Base-by-base conservation (phyloP, 1,284 basidiomycete genomes). In the Rhodotorula sp. region DNA sequence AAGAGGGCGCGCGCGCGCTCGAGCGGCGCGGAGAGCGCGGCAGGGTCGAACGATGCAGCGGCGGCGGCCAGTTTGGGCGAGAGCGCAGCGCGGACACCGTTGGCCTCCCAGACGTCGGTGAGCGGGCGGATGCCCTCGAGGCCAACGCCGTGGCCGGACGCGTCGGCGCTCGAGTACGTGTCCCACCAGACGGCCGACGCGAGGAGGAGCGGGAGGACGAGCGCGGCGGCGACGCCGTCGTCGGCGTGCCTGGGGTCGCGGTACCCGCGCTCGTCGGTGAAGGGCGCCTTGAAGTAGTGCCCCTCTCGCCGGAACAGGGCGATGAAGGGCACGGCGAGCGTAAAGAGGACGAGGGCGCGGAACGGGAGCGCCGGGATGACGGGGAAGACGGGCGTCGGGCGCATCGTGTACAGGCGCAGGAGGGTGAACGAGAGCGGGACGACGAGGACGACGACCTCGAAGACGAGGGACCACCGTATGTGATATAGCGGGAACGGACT, bases 261-360 rank as follows among this genome's bases (percentile, higher is more conserved):
- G 64, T 79, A 80, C 4, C 80, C 80, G 44, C 80, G 71, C 46
- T 76, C 74, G 68, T 80, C 80, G 54, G 80, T 80, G 63, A 80
- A 80, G 23, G 80, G 78, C 12, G 78, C 77, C 61, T 75, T 72
- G 70, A 76, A 77, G 66, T 78, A 74, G 41, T 56, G 41, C 0
- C 42, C 50, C 2, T 66, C 59, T 21, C 70, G 71, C 4, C 78
- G 78, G 60, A 78, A 77, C 27, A 79, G 72, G 27, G 77, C 63
- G 62, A 78, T 71, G 68, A 77, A 73, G 7, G 78, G 77, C 21
- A 78, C 66, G 3, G 69, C 52, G n/a, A 68, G 42, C 56, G 74
- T 66, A 56, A 76, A 68, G 46, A 75, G 46, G 42, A 71, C 42
- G 53, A 78, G 67, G 21, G 66, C 68, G 3, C 61, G 58, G 53